Base-by-base conservation (phyloP, 2,329 filamentous ascomycete genomes). In the Botrytis byssoidea region DNA sequence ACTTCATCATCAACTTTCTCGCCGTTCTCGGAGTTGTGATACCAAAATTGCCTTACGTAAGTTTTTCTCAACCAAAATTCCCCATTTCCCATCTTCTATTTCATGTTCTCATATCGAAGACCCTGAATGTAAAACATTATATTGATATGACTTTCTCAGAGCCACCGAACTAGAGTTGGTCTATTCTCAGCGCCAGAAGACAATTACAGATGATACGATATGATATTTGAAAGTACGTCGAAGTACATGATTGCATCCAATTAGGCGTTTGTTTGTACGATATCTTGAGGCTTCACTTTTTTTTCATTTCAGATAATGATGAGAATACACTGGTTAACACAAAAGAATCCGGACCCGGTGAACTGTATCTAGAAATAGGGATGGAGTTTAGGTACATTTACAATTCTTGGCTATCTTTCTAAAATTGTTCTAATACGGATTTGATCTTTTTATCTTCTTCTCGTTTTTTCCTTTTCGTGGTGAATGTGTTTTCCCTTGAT, bases 1-100 rank as follows among this genome's bases (percentile, higher is more conserved):
- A 97, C 84, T 99, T 99, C 82, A 94, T 93, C 79, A 96, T 99
- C 85, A 99, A 99, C 85, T 95, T 97, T 82, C 85, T 98, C 80
- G 96, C 96, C 73, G 93, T 97, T 57, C 85, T 99, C 81, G 94
- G 88, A 63, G 96, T 99, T 73, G 93, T 99, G 74, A 96, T 99
- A 82, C 96, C 96, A 59, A 99, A 99, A 85, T 85, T 99, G 78
- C 96, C 96, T 78, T 95, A 93, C 82, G 95, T 98, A 87, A 83
- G 95, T 77, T 37, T n/a, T 22, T 40, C 48, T 48, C 55, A 16
- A 68, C 32, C 55, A 55, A 68, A 44, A 63, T 37, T n/a, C 32
- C 22, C 9, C 18, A 6, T 18, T 20, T 44, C 16, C 18, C 14
- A 29, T 35, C 0, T 7, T 35, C 5, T 7, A 7, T 18, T 29